Evolutionary conservation across 805 yeast genomes (phyloP), one percentile per base, ranked within the genome.

Genomic region (Candida maltosa): DNA sequence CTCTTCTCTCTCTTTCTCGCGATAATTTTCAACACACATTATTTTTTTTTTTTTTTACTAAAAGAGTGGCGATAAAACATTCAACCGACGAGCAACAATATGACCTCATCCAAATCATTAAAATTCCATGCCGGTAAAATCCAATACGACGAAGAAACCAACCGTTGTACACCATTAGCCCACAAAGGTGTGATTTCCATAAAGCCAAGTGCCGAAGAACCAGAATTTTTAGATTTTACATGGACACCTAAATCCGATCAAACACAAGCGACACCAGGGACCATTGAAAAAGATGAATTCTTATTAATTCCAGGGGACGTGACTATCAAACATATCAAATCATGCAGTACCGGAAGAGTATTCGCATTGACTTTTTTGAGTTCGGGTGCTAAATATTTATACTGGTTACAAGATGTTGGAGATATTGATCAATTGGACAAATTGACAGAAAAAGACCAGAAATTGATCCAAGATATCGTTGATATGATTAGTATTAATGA

Each of bases 291-390:
- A 29, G 83, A 78, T 36, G 88, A 81, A 44, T 67, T 85, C 39
- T 65, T 86, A 45, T 75, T 87, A 28, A 79, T 87, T 46, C 93
- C 94, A 0, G 95, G 94, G 2, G 96, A 87, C 51, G 91, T 84
- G 34, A 76, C 81, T 28, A 85, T 88, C 78, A 74, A 75, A 42
- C 84, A 76, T 36, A 76, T 85, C 29, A 58, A 69, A 33, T 76
- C 85, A 19, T 83, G 94, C 57, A 73, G 62, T 28, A 75, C 87
- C 0, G 96, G 95, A 11, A 69, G 96, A 41, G 88, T 87, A 11
- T 80, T 78, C 46, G 79, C 80, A 16, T 69, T 83, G 58, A 72
- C 75, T 40, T 82, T 82, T 54, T 65, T 70, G 45, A 69, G 79
- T 39, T 74, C 86, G 18, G 83, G 84, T 32, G 80, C 81, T 24